Percentiles rank a stretch among this genome's conserved stretches.
These are phyloP conservation scores for Camillea tinctor DNA, from an alignment of 2,329 filamentous ascomycete species.

Conservation along the genomic window DNA sequence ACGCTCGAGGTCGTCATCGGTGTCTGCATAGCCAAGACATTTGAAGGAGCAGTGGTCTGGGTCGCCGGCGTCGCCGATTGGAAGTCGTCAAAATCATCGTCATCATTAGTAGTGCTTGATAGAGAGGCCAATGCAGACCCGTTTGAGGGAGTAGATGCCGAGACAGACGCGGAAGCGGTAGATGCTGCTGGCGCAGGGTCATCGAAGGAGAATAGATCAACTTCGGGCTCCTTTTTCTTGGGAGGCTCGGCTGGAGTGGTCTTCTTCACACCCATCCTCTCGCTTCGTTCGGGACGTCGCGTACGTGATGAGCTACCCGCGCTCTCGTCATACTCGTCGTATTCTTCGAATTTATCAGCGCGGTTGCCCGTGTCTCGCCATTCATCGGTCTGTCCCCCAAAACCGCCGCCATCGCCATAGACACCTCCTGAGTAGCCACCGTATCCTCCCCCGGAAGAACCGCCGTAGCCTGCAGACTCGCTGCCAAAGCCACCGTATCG, in stretches of 20 bases:
- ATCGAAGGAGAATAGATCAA: conserved; percentile 91
- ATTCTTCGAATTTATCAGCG: conserved; percentile 86
- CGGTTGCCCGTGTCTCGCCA: conserved; percentile 65
- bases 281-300: conserved; percentile 48
- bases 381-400: conserved; percentile 73
- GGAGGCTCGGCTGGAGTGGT: conserved; percentile 51
- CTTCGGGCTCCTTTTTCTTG: conserved; percentile 84
- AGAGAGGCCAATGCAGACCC: conserved; percentile 48
- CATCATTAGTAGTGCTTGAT: conserved; percentile 53
- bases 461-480: conserved; percentile 72
- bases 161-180: conserved; percentile 39
- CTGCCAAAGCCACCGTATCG: conserved; percentile 92
- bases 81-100: conserved; percentile 98
- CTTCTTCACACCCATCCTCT: conserved; percentile 55
- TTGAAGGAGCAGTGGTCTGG: conserved; percentile 43
- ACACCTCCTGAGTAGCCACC: conserved; percentile 70
- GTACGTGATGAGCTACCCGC: conserved; percentile 51
- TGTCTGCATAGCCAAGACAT: conserved; percentile 42
- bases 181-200: conserved; percentile 59
- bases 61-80: conserved; percentile 74
- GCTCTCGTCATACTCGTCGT: conserved; percentile 91
- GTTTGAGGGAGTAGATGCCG: conserved; percentile 44
- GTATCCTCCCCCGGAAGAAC: conserved; percentile 51
- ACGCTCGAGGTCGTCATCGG: conserved; percentile 52
- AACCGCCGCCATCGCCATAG: conserved; percentile 94